Conservation (phyloP, 1,284 basidiomycete species). For the Melanopsichium pennsylvanicum region DNA sequence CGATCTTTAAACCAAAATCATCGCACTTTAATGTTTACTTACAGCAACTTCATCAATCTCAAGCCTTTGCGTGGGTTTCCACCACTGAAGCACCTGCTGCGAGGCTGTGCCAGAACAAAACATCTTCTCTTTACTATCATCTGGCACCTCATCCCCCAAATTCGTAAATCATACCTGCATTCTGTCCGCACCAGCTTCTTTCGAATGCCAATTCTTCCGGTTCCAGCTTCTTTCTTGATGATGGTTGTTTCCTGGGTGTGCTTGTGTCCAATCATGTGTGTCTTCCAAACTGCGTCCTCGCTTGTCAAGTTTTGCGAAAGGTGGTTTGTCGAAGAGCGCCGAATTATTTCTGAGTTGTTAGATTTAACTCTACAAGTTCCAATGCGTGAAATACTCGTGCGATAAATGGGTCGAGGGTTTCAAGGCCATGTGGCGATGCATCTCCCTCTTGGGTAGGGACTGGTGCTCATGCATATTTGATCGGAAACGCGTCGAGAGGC, state of each 20-base stretch:
- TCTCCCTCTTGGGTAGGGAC: background rate
- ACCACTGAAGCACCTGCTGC: too few species aligned
- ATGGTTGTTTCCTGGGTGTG: too few species aligned
- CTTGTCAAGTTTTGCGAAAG: background rate
- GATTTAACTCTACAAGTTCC: background rate
- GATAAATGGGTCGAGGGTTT: background rate
- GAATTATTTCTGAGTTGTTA: too few species aligned
- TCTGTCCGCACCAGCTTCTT: slow-evolving; percentile 2
- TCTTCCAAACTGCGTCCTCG: too few species aligned
- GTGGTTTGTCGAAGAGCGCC: too few species aligned
- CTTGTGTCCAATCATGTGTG: too few species aligned
- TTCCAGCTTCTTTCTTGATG: background rate
- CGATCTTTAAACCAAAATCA: slow-evolving; percentile 63
- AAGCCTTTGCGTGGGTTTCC: too few species aligned
- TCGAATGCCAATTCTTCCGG: slow-evolving; percentile 19
- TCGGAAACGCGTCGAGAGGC: background rate
- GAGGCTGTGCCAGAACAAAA: too few species aligned
- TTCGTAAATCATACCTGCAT: slow-evolving; percentile 44
- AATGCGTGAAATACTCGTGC: background rate
- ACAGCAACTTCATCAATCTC: too few species aligned
- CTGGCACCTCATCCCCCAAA: too few species aligned
- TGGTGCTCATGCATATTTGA: background rate
- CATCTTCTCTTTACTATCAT: too few species aligned
- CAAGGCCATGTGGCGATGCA: slow-evolving; percentile 1
- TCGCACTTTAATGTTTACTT: too few species aligned